These are phyloP conservation scores for Papiliotrema terrestris DNA, from an alignment of 1,284 basidiomycete species.

Conservation along the genomic window DNA sequence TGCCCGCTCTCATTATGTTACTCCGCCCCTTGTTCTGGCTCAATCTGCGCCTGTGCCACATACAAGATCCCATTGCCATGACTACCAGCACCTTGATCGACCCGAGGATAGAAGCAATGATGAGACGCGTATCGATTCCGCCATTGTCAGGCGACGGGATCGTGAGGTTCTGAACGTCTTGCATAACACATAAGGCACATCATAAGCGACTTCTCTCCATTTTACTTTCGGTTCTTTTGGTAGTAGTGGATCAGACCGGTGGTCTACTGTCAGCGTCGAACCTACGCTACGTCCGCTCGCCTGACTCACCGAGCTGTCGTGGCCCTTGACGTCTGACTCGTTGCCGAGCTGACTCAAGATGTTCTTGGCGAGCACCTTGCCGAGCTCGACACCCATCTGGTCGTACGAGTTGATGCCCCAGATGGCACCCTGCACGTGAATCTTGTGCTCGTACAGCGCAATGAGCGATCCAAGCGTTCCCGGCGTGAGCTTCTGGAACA, in stretches of 20 bases:
- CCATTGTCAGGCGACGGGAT: too few species aligned
- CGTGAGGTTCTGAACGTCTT: too few species aligned
- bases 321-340: constrained; percentile 79
- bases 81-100: too few species aligned
- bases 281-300: background rate
- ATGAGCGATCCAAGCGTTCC: constrained; percentile 68
- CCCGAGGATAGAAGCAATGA: too few species aligned
- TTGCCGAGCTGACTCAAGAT: constrained; percentile 82
- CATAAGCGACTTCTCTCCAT: background rate
- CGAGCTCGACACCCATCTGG: constrained; percentile 81
- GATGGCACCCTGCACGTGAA: constrained; percentile 92
- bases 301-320: constrained; percentile 79
- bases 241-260: constrained; percentile 92
- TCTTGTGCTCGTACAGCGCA: constrained; percentile 80
- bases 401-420: constrained; percentile 98
- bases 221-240: constrained; percentile 65
- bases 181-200: background rate
- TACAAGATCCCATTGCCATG: too few species aligned
- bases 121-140: too few species aligned
- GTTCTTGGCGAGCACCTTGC: constrained; percentile 90
- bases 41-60: too few species aligned
- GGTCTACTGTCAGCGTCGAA: constrained; percentile 58
- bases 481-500: constrained; percentile 91
- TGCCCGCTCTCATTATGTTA: too few species aligned
- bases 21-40: too few species aligned